Percentiles rank a stretch among this genome's conserved stretches.
These are phyloP conservation scores for Boletales sp. DNA, from an alignment of 768 basidiomycete genomes.

Conservation along the genomic window DNA sequence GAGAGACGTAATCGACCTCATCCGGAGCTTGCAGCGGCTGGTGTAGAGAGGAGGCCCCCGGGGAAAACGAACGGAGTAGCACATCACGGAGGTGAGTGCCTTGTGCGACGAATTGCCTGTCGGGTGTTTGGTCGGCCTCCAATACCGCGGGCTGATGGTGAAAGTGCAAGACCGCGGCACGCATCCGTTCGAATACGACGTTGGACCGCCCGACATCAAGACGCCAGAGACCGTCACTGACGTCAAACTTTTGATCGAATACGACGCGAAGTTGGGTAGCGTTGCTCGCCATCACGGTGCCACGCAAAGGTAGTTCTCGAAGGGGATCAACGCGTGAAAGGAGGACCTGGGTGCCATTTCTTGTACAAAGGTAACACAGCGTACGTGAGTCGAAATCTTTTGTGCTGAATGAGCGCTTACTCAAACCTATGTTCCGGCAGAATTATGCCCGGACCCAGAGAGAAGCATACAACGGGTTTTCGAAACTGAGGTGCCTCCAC, in stretches of 20 bases:
- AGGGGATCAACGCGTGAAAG: slow-evolving; percentile 63
- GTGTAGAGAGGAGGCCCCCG: slow-evolving; percentile 20
- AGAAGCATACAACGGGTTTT: slow-evolving; percentile 63
- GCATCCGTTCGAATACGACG: slow-evolving; percentile 67
- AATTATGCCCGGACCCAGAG: slow-evolving; percentile 55
- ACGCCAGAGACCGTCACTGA: slow-evolving; percentile 51
- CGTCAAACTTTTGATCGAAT: slow-evolving; percentile 49
- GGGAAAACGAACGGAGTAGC: slow-evolving; percentile 56
- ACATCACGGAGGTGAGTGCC: slow-evolving; percentile 75
- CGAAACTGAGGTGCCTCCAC: slow-evolving; percentile 60
- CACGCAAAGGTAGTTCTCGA: slow-evolving; percentile 48
- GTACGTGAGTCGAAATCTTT: slow-evolving; percentile 1
- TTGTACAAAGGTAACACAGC: too few relatives aligned
- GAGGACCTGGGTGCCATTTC: slow-evolving; percentile 68
- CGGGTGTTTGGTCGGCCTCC: slow-evolving; percentile 31
- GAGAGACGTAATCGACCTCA: slow-evolving; percentile 35
- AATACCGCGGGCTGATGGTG: slow-evolving; percentile 48
- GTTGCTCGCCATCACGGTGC: slow-evolving; percentile 49
- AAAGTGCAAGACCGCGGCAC: slow-evolving; percentile 56
- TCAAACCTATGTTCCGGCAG: slow-evolving; percentile 69
- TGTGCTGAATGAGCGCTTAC: slow-evolving; percentile 38
- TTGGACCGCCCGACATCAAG: slow-evolving; percentile 71
- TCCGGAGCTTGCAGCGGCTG: slow-evolving; percentile 38
- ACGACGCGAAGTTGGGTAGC: slow-evolving; percentile 53
- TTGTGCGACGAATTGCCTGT: slow-evolving; percentile 52